Evolutionary conservation across 2,329 filamentous ascomycete species (phyloP), one percentile per base, ranked within the genome.

Genomic region (Calycina herbarum): DNA sequence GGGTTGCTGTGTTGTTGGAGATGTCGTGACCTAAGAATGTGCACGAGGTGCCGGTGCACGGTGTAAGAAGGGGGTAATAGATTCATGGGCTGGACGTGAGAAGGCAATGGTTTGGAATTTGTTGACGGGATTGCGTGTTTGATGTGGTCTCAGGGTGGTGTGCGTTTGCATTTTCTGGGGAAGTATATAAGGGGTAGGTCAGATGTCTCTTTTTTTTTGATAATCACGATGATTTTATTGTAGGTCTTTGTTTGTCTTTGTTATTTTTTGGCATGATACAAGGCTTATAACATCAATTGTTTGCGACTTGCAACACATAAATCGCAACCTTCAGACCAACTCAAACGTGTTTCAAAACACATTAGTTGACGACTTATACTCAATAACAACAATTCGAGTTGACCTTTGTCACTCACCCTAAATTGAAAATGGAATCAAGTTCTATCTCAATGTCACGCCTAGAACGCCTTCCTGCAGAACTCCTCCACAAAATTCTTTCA

Each of bases 401-500:
- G 6, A 11, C 11, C 15, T 38, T 35, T 15, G 4, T 17, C 57
- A 7, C 33, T 11, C 31, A 42, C 24, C 35, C 40, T 5, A 38
- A 31, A 4, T 42, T 51, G 40, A 61, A 20, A 13, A 61, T 61
- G 59, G 40, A 35, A 6, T 61, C 40, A 4, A n/a, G 38, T 35
- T 3, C 42, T 1, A 27, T 11, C 20, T 5, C 17, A 27, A 2
- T 51, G 15, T 61, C 59, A 31, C 59, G 59, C 27, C 48, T 62
- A 3, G 61, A 62, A 57, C n/a, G 7, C 10, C 51, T 62, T 11
- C 61, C 61, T 7, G 35, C 20, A 1, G 61, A 62, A 31, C 31
- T 62, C 4, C 51, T 62, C 7, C 61, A 62, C n/a, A 62, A 62
- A 33, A 57, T 62, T 11, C 20, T 62, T 20, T 20, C 61, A 5